These are phyloP conservation scores for Leptoxyphium fumago DNA, from an alignment of 2,329 filamentous ascomycete genomes.

Conservation along the genomic window DNA sequence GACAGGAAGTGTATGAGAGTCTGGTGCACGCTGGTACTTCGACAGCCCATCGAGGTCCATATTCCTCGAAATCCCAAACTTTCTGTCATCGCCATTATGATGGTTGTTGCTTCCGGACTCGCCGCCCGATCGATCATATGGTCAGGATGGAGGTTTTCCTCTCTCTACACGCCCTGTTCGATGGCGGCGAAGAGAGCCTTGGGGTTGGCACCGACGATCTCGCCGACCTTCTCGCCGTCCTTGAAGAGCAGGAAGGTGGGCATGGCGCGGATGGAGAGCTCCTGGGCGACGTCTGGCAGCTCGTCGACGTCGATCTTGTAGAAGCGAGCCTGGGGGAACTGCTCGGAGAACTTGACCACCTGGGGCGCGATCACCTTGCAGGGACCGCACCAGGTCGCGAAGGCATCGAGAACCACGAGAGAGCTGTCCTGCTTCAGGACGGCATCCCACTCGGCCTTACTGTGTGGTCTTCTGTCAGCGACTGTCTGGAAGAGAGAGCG, in stretches of 20 bases:
- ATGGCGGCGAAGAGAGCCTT: slow-evolving; percentile 44
- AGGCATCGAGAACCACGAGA: slow-evolving; percentile 70
- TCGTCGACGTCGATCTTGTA: slow-evolving; percentile 87
- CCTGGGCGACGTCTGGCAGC: slow-evolving; percentile 56
- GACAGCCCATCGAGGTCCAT: too few relatives aligned
- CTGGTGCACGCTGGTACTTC: too few relatives aligned
- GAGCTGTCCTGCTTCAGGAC: slow-evolving; percentile 39
- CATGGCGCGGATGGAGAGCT: slow-evolving; percentile 78
- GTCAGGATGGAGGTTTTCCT: not conserved
- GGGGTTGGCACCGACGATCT: slow-evolving; percentile 74
- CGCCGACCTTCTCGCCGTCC: slow-evolving; percentile 54
- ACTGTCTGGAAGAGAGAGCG: not conserved
- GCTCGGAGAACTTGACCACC: slow-evolving; percentile 51
- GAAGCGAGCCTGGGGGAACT: slow-evolving; percentile 52
- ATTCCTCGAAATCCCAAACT: too few relatives aligned
- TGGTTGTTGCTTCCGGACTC: too few relatives aligned
- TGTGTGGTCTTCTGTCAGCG: slow-evolving; percentile 18
- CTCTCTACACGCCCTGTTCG: slow-evolving; percentile 18
- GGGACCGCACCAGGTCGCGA: slow-evolving; percentile 83
- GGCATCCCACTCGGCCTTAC: slow-evolving; percentile 43
- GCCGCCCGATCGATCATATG: too few relatives aligned
- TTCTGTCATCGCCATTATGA: too few relatives aligned
- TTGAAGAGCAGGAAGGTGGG: slow-evolving; percentile 82
- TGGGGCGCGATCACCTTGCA: slow-evolving; percentile 81
- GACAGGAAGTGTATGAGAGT: too few relatives aligned